Conservation (phyloP, 2,329 filamentous ascomycete genomes). For the Calonectria hawksworthii region DNA sequence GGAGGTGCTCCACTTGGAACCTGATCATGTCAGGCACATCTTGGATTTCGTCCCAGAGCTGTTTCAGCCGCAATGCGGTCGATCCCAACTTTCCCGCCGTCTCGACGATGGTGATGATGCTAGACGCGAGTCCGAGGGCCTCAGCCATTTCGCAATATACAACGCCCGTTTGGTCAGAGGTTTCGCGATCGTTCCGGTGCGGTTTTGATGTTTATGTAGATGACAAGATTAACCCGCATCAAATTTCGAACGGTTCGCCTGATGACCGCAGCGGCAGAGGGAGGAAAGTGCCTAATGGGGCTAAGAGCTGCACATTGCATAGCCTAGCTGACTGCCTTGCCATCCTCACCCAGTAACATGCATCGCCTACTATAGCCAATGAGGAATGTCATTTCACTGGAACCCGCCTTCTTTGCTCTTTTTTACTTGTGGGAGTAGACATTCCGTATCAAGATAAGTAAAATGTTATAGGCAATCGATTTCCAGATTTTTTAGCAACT, state of each 20-base stretch:
- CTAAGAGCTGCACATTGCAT: background rate
- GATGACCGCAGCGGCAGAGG: background rate
- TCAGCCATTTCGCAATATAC: slow-evolving; percentile 31
- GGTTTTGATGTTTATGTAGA: background rate
- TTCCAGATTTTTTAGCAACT: background rate
- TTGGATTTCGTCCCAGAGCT: slow-evolving; percentile 35
- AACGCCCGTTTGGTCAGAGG: no score
- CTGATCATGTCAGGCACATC: slow-evolving; percentile 21
- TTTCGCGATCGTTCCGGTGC: background rate
- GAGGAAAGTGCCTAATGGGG: background rate
- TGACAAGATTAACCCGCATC: background rate
- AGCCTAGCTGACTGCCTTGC: background rate
- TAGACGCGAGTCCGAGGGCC: slow-evolving; percentile 25
- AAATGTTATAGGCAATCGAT: background rate
- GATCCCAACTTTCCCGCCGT: slow-evolving; percentile 32
- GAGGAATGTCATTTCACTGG: background rate
- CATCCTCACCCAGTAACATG: background rate
- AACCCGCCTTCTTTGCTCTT: background rate
- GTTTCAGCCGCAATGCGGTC: slow-evolving; percentile 25
- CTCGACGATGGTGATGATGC: slow-evolving; percentile 33
- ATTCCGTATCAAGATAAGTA: background rate
- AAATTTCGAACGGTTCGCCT: background rate
- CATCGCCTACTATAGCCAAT: background rate
- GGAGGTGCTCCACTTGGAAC: background rate
- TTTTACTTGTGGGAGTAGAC: background rate